Base-by-base conservation (phyloP, 345 rosid species). In the Pugionium cornutum region DNA sequence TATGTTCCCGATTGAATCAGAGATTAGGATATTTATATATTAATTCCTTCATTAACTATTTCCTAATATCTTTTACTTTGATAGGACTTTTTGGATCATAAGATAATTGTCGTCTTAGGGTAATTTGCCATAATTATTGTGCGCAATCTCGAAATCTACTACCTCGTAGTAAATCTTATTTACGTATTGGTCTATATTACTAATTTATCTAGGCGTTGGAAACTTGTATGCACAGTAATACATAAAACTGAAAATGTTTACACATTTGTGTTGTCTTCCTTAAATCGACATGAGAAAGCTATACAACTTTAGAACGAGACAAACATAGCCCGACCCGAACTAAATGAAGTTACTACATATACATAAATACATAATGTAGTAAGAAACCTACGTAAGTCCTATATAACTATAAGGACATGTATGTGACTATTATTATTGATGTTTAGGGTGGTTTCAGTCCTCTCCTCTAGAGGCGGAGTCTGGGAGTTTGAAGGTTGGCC, bases 401-500 rank as follows among this genome's bases (percentile, higher is more conserved):
- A 62, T 61, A 59, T 28, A 32, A 33, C 51, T 50, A 69, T 52
- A 59, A 6, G 53, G 47, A 11, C 11, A 11, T 44, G 27, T 44
- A 44, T 27, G 52, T 4, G 27, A 53, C 37, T 26, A 53, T 53
- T 32, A 32, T 26, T 58, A 48, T 27, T 72, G 32, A 47, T 54
- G 68, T 32, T 37, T 10, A 26, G 18, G 4, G 37, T 44, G 55
- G 45, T 40, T 56, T 79, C 68, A 77, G 8, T 86, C 77, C 41
- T 83, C 80, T 11, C 50, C 77, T 35, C 62, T 78, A 28, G 89
- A 58, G 37, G 79, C 62, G 1, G 89, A 78, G 73, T 84, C 91
- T 0, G 96, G 97, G 74, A 92, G 98, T 78, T 92, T 89, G 67
- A 74, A 73, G 25, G 85, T 80, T 7, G 94, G 91, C 31, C 84